Evolutionary conservation across 257 asterid species (phyloP), one percentile per base, ranked within the genome.

Genomic region (Verbena officinalis): DNA sequence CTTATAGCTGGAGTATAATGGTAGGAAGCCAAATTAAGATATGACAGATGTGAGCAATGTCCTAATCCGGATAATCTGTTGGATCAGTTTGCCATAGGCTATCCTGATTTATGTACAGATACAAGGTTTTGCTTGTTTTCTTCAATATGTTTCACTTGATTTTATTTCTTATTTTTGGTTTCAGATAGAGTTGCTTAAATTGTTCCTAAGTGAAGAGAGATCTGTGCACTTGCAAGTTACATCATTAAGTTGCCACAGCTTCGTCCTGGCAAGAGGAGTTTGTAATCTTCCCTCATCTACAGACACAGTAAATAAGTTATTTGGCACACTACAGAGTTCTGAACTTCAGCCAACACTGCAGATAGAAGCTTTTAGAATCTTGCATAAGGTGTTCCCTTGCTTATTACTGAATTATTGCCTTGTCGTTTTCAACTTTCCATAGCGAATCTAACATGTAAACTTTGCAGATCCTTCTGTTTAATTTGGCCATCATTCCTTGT

Each of bases 141-240:
- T 60, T 30, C 67, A 34, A 22, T 54, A 50, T 19, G 45, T 44
- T 19, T 34, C 52, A 38, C 51, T 63, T 65, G 68, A 58, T 16
- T 20, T 58, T 70, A 23, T 51, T 46, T 40, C 21, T 55, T 71
- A 24, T 69, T 64, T 56, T 76, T 80, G 38, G 51, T 51, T 75
- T 71, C 81, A 88, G 86, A 30, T 85, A 55, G 90, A 87, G 53
- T 74, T 90, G 76, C 86, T 93, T 70, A 14, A 74, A 23, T 48
- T 69, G 36, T 90, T 83, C 78, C 67, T 81, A 51, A 78, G 71
- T 53, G 79, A 83, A 59, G 88, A 83, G 30, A 78, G 62, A 71
- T 75, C 86, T 78, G 62, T 80, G 71, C 68, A 45, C 69, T 19
- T 87, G 74, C 90, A 84, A 85, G 76, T 70, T 33, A 77, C 84